Evolutionary conservation across 257 asterid genomes (phyloP).

Genomic region (Rehmannia glutinosa): DNA sequence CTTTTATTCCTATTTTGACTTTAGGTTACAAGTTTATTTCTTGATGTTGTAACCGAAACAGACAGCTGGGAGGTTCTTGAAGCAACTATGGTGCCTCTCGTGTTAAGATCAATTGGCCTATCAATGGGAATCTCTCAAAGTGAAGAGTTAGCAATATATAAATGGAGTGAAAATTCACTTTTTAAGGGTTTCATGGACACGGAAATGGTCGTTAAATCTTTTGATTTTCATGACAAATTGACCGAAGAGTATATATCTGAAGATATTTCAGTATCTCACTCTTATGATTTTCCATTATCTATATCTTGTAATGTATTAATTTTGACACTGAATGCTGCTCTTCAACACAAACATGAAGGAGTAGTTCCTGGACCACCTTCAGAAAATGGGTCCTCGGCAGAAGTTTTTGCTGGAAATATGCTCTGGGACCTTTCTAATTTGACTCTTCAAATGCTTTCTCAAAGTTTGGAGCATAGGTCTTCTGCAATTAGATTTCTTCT

Average conservation of each 20-base stretch:
- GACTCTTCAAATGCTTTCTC: constrained; percentile 59
- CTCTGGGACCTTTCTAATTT: constrained; percentile 77
- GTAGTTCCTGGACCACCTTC: constrained; percentile 23
- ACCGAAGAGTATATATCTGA: constrained; percentile 19
- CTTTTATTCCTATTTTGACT: constrained; percentile 11
- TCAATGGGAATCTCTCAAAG: constrained; percentile 63
- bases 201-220: constrained; percentile 20
- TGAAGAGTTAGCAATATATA: constrained; percentile 43
- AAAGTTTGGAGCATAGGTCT: constrained; percentile 71
- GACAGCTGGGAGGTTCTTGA: constrained; percentile 73
- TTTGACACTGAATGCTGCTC: constrained; percentile 53
- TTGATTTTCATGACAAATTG: constrained; percentile 27
- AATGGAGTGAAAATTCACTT: constrained; percentile 41
- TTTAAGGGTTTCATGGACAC: constrained; percentile 26
- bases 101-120: constrained; percentile 66
- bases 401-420: constrained; percentile 54
- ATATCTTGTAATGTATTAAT: constrained; percentile 61
- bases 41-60: constrained; percentile 56
- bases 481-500: constrained; percentile 65
- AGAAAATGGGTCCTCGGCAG: constrained; percentile 28
- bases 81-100: constrained; percentile 58
- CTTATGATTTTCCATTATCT: constrained; percentile 49
- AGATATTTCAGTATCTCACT: constrained; percentile 28
- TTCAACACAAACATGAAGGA: constrained; percentile 31
- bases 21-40: constrained; percentile 66